A percentile compares a stretch with the other conserved stretches of the same genome.
phyloP scores from a whole-genome alignment of 2,329 filamentous ascomycete genomes.

The Colletotrichum falcatum region DNA sequence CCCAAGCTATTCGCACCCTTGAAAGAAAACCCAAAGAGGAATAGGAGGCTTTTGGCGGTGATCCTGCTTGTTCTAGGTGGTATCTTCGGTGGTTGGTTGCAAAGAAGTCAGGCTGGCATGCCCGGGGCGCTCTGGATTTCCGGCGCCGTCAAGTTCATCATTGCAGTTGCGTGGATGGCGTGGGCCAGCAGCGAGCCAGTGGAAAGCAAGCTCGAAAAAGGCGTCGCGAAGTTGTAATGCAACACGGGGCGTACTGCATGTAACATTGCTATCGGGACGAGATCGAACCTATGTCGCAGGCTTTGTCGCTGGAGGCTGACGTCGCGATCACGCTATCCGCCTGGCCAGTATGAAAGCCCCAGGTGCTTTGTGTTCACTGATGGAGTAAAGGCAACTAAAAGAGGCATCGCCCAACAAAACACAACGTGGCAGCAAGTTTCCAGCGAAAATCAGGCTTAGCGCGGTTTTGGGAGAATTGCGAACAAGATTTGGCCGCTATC shows the following conservation, averaged over 20 bases:
- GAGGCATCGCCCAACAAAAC: no score
- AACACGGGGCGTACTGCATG: background rate
- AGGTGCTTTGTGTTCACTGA: no score
- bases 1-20: slow-evolving; percentile 56
- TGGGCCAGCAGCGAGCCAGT: slow-evolving; percentile 46
- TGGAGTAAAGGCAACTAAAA: no score
- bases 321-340: no score
- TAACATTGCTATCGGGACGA: background rate
- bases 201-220: slow-evolving; percentile 38
- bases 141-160: slow-evolving; percentile 57
- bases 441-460: no score
- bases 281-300: background rate
- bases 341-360: no score
- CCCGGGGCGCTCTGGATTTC: slow-evolving; percentile 58
- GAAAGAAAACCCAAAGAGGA: slow-evolving; percentile 60
- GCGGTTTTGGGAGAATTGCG: no score
- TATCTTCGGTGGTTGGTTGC: slow-evolving; percentile 62
- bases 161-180: slow-evolving; percentile 51
- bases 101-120: slow-evolving; percentile 55
- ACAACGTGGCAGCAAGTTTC: no score
- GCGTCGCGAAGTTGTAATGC: background rate
- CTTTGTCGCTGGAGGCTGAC: no score
- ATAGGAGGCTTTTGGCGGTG: slow-evolving; percentile 59
- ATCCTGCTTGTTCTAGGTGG: slow-evolving; percentile 60
- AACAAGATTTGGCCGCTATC: no score